A percentile compares a stretch with the other conserved stretches of the same genome.
phyloP scores from a whole-genome alignment of 1,284 basidiomycete species.

The Trichosporon coremiiforme region DNA sequence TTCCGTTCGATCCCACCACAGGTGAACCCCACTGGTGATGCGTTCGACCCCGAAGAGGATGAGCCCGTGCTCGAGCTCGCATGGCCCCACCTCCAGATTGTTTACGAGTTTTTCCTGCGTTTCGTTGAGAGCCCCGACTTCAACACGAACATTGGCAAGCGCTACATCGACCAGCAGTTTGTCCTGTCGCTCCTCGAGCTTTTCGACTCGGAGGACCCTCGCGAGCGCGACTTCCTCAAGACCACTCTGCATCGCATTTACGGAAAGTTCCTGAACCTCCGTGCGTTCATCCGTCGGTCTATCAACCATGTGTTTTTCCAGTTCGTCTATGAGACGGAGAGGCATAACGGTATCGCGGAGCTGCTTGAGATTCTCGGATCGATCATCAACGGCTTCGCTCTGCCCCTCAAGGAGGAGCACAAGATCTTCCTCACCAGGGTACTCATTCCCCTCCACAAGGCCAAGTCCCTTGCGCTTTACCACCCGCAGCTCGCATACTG shows the following conservation, averaged over 20 bases:
- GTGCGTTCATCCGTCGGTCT: conserved; percentile 96
- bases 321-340: conserved; percentile 97
- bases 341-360: conserved; percentile 99
- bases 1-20: conserved; percentile 99
- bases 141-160: conserved; percentile 96
- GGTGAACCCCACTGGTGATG: conserved; percentile 95
- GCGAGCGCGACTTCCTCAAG: conserved; percentile 99
- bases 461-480: conserved; percentile 93
- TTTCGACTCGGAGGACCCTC: conserved; percentile 98
- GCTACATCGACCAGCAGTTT: conserved; percentile 95
- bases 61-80: conserved; percentile 98
- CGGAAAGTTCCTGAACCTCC: conserved; percentile 98
- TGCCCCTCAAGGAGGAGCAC: conserved; percentile 99
- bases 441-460: conserved; percentile 97
- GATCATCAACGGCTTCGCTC: conserved; percentile 98
- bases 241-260: conserved; percentile 99
- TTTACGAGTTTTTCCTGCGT: conserved; percentile 99
- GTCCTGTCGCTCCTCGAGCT: conserved; percentile 95
- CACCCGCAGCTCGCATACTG: conserved; percentile 99
- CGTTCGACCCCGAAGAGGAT: conserved; percentile 99
- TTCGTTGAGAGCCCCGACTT: conserved; percentile 98
- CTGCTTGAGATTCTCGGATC: conserved; percentile 97
- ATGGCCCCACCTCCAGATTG: conserved; percentile 99
- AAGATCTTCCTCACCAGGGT: conserved; percentile 96
- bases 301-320: conserved; percentile 99